A percentile compares a stretch with the other conserved stretches of the same genome.
These are phyloP conservation scores for Tremella fuciformis DNA, from an alignment of 768 basidiomycete genomes.

Conservation along the genomic window DNA sequence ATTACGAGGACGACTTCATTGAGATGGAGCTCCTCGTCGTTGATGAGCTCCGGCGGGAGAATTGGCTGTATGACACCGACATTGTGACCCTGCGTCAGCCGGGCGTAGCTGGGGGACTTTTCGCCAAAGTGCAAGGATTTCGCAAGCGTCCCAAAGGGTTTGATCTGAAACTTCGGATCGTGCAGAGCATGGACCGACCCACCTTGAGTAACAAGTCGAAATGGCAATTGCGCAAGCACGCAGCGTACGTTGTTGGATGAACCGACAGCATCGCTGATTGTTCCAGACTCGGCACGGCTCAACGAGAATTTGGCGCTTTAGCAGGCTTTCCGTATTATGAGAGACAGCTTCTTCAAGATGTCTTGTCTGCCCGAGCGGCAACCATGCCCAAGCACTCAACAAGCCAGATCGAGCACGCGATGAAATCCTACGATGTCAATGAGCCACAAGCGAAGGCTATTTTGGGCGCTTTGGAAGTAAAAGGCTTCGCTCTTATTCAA, in stretches of 20 bases:
- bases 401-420: constrained; percentile 63
- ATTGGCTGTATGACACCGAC: constrained; percentile 76
- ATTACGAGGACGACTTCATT: constrained; percentile 75
- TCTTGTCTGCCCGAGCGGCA: constrained; percentile 67
- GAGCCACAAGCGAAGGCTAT: constrained; percentile 93
- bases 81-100: constrained; percentile 72
- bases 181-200: constrained; percentile 49
- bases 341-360: constrained; percentile 58
- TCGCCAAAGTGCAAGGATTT: constrained; percentile 69
- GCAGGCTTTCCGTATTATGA: constrained; percentile 80
- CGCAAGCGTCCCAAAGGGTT: constrained; percentile 56
- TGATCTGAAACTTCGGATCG: constrained; percentile 61
- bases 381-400: constrained; percentile 54
- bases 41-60: constrained; percentile 63
- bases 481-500: constrained; percentile 89
- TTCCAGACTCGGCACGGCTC: constrained; percentile 76
- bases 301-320: constrained; percentile 88
- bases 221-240: constrained; percentile 75
- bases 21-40: constrained; percentile 70
- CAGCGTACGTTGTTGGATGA: constrained; percentile 61
- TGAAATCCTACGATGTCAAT: constrained; percentile 73
- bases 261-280: constrained; percentile 5
- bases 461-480: constrained; percentile 63
- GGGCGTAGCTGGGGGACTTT: constrained; percentile 57
- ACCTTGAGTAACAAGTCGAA: constrained; percentile 64